Percentiles rank a stretch among this genome's conserved stretches.
These are phyloP conservation scores for Neonectria faginata DNA, from an alignment of 2,329 filamentous ascomycete genomes.

Conservation along the genomic window DNA sequence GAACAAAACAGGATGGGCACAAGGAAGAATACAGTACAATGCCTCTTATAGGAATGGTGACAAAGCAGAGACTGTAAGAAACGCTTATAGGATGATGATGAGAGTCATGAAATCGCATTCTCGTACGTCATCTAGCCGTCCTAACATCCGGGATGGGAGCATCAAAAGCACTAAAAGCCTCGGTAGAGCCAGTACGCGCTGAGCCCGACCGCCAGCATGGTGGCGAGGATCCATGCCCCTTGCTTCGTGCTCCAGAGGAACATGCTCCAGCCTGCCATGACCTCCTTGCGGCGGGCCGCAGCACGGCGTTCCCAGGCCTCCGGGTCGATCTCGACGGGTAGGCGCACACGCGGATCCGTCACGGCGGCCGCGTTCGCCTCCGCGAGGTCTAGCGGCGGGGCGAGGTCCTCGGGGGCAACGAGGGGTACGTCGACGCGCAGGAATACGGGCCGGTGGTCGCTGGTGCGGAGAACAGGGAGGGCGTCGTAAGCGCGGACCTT, in stretches of 20 bases:
- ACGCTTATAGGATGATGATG: neutral
- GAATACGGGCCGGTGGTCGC: constrained; percentile 88
- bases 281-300: constrained; percentile 59
- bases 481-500: constrained; percentile 76
- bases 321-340: constrained; percentile 66
- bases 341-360: constrained; percentile 56
- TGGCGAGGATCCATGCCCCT: constrained; percentile 59
- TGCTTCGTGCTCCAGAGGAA: constrained; percentile 66
- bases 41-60: neutral
- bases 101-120: neutral
- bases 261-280: constrained; percentile 65
- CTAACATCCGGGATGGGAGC: neutral
- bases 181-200: constrained; percentile 59
- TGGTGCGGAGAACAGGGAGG: constrained; percentile 82
- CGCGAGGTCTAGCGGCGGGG: constrained; percentile 46
- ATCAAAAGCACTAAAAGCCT: constrained; percentile 15
- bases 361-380: constrained; percentile 37
- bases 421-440: constrained; percentile 77
- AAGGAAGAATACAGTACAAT: neutral
- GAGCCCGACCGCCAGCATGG: constrained; percentile 55
- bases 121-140: neutral
- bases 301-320: constrained; percentile 66
- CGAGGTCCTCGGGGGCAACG: constrained; percentile 55
- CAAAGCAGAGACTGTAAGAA: neutral
- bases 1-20: neutral